Evolutionary conservation across 2,329 filamentous ascomycete species (phyloP), one percentile per base, ranked within the genome.

Genomic region (Phyllosticta capitalensis): DNA sequence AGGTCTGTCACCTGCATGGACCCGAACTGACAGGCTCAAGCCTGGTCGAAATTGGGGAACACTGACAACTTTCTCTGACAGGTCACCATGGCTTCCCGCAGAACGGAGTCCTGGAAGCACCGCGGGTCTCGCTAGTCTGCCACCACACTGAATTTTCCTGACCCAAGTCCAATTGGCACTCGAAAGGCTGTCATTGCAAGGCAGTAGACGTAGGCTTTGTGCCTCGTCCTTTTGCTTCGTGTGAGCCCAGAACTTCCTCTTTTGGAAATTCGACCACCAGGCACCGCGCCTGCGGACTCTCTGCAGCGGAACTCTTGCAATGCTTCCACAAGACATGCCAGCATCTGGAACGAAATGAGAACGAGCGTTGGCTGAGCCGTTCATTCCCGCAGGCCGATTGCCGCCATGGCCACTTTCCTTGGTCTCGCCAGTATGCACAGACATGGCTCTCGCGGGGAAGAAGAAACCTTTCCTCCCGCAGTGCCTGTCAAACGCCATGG

Each of bases 321-420:
- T n/a, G 38, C 38, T 45, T 17, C 38, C 38, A 45, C 38, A 45
- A n/a, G n/a, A 17, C 38, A 45, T 45, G 38, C 38, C 38, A 45
- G 38, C 38, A 45, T 45, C 38, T n/a, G 17, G 33, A 49, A 21
- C 56, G 38, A 55, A 51, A 55, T 55, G 58, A 52, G 45, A 52
- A 48, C 9, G 1, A 20, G 22, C 28, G 38, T 45, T 45, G 38
- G 58, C 33, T 59, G 20, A 24, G 26, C 53, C 52, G 52, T 52
- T 59, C 52, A 22, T 52, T 59, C 52, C 58, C 58, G 56, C 24
- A 49, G 28, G 24, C 48, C 58, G 53, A 59, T 55, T 59, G 58
- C 57, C 33, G 57, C 50, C 22, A 45, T 45, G 38, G 17, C 38
- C 38, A n/a, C 38, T 19, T 24, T 24, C 5, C 14, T 17, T 38